Percentiles rank a stretch among this genome's conserved stretches.
These are phyloP conservation scores for Dictyostelium capitatum DNA, from an alignment of 78 protist species.

Conservation along the genomic window DNA sequence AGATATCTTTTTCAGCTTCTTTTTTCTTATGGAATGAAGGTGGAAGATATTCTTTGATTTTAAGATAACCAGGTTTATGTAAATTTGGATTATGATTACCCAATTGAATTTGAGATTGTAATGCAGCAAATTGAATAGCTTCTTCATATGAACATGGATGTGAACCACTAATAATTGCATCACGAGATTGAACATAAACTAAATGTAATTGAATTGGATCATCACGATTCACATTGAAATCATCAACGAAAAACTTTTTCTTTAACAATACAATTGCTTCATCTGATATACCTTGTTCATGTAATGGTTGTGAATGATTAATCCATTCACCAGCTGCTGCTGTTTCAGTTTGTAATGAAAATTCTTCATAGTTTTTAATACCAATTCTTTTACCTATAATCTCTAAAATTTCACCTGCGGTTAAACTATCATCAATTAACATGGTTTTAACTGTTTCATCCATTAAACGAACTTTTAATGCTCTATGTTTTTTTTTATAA, in stretches of 20 bases:
- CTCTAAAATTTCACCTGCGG: constrained; percentile 75
- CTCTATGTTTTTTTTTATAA: constrained; percentile 89
- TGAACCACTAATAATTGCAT: constrained; percentile 86
- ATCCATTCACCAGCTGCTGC: constrained; percentile 62
- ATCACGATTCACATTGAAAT: constrained; percentile 75
- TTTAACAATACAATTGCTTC: constrained; percentile 58
- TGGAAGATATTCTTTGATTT: constrained; percentile 82
- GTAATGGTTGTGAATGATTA: constrained; percentile 75
- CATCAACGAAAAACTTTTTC: constrained; percentile 85
- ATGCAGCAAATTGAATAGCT: constrained; percentile 88
- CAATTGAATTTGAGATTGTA: constrained; percentile 84
- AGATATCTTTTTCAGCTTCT: constrained; percentile 81
- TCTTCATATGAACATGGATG: constrained; percentile 90
- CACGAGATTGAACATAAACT: constrained; percentile 81
- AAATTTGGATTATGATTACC: constrained; percentile 86
- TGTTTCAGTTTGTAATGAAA: constrained; percentile 79
- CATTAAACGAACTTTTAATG: constrained; percentile 80
- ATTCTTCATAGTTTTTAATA: constrained; percentile 90
- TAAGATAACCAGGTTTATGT: constrained; percentile 75
- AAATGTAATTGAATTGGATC: constrained; percentile 86
- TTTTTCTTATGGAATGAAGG: constrained; percentile 80
- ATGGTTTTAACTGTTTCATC: constrained; percentile 83
- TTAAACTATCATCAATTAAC: constrained; percentile 86
- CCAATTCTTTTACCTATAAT: constrained; percentile 83
- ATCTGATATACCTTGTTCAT: constrained; percentile 84